These are phyloP conservation scores for Heliamphora exappendiculata DNA, from an alignment of 148 eudicot species.

Conservation along the genomic window DNA sequence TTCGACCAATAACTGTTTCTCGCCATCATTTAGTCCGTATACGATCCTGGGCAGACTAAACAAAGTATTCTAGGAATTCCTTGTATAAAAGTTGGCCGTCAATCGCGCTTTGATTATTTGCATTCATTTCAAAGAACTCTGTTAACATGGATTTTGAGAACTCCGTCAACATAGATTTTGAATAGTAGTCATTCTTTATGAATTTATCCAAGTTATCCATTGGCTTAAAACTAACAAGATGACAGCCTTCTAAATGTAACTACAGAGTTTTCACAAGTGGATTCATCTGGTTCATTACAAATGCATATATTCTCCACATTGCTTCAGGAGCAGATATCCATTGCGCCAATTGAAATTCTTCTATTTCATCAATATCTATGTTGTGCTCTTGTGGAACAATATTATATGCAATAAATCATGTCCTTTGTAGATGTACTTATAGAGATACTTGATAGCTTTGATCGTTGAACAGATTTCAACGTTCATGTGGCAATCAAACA, in stretches of 20 bases:
- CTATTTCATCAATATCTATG: background rate
- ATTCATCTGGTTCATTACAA: background rate
- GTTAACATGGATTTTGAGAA: background rate
- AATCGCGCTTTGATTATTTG: background rate
- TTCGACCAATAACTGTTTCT: background rate
- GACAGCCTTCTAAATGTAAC: background rate
- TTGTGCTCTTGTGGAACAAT: background rate
- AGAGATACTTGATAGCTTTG: background rate
- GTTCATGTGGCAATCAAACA: background rate
- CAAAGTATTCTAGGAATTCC: background rate
- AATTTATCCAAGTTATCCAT: background rate
- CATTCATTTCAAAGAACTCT: background rate
- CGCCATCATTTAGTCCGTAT: background rate
- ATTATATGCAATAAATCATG: background rate
- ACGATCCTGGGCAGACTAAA: fast-evolving
- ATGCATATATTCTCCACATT: background rate
- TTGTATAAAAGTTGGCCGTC: background rate
- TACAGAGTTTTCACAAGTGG: background rate
- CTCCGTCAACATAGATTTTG: background rate
- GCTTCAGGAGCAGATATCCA: background rate
- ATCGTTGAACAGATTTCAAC: background rate
- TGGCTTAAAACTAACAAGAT: background rate
- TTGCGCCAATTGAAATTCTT: background rate
- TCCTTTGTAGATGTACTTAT: background rate
- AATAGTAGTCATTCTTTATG: background rate